Base-by-base conservation (phyloP, 805 yeast species). In the Metschnikowia chrysomelidarum region DNA sequence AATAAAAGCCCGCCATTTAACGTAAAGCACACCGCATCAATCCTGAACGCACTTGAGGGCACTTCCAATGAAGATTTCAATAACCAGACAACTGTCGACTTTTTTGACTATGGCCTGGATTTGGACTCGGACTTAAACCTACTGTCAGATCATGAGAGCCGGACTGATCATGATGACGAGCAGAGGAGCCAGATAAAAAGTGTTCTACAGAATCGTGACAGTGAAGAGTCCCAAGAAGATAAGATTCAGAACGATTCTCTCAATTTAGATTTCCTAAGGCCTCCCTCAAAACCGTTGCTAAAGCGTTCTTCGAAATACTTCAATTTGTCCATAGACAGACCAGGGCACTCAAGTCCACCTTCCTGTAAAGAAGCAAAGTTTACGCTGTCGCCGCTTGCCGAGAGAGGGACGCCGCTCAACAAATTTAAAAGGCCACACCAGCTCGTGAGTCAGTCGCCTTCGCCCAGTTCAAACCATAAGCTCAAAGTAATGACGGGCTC, bases 401-500 rank as follows among this genome's bases (percentile, higher is more conserved):
- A 40, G 23, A 36, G 38, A 21, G 32, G 38, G 5, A 42, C 45
- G 5, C 53, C 50, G 2, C 40, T 42, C 33, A 47, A 45, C 34
- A 66, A 64, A 41, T 67, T 64, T 49, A 67, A 67, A 40, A 51
- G 73, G 21, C 73, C 73, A 2, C 73, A 66, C 44, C 59, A 61
- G 36, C 51, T 67, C 32, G 63, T 67, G 15, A 64, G 71, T 40
- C 71, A 67, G 42, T 57, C 66, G 12, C 73, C 73, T 4, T 64
- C 71, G 10, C 71, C 70, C 4, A 51, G 60, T 17, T 39, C 44
- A 12, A 28, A 17, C 30, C 36, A 34, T 21, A 44, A 42, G 36
- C 37, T 28, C 27, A 49, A 49, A 26, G 28, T 33, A 5, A 38
- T 40, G 19, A 16, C 27, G 11, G 47, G 36, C 11, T 32, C 49